Evolutionary conservation across 768 basidiomycete species (phyloP).

Genomic region (Tricholoma terreum): DNA sequence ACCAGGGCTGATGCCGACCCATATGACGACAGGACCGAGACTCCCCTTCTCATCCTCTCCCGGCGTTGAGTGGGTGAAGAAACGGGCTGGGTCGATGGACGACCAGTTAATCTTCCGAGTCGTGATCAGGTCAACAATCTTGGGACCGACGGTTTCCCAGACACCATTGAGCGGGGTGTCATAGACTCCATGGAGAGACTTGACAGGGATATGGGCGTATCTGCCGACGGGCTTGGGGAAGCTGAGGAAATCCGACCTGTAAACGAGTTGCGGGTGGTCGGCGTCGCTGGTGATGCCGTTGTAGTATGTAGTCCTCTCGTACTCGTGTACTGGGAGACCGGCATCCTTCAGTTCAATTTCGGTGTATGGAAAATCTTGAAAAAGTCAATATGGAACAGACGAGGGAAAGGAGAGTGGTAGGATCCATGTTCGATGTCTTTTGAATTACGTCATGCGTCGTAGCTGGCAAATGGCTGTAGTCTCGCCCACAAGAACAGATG

Average conservation of each 20-base stretch:
- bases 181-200: conserved; percentile 39
- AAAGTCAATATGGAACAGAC: too few relatives aligned
- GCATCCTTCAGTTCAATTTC: too few relatives aligned
- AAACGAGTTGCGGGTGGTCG: conserved; percentile 33
- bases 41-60: conserved; percentile 29
- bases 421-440: too few relatives aligned
- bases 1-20: conserved; percentile 24
- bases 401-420: too few relatives aligned
- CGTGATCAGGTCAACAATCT: conserved; percentile 34
- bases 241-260: conserved; percentile 26
- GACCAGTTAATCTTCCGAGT: conserved; percentile 6
- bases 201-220: conserved; percentile 27
- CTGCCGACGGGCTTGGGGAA: conserved; percentile 29
- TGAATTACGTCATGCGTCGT: too few relatives aligned
- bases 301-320: conserved; percentile 29
- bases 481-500: too few relatives aligned
- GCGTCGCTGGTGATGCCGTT: conserved; percentile 33
- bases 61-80: conserved; percentile 20
- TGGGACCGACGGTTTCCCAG: conserved; percentile 38
- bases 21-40: neutral
- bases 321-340: too few relatives aligned
- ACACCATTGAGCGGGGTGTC: conserved; percentile 37
- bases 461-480: too few relatives aligned
- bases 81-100: neutral
- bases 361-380: too few relatives aligned